Evolutionary conservation across 345 rosid genomes (phyloP).

Genomic region (Gossypium raimondii): DNA sequence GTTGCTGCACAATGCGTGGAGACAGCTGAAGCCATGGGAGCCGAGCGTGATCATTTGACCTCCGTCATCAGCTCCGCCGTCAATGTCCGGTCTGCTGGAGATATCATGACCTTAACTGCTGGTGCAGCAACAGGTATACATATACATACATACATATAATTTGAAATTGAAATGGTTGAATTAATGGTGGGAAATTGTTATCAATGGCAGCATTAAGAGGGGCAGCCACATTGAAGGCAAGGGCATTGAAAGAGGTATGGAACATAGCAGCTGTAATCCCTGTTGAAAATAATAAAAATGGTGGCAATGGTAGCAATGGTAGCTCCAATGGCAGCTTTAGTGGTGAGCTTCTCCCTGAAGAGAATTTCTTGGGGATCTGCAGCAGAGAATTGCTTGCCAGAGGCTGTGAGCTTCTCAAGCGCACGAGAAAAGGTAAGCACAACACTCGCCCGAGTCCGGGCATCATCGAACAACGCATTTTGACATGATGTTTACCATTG

Average conservation of each 20-base stretch:
- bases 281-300: slow-evolving; percentile 46
- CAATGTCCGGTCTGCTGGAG: slow-evolving; percentile 74
- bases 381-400: slow-evolving; percentile 82
- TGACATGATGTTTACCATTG: neutral
- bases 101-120: slow-evolving; percentile 84
- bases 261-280: slow-evolving; percentile 92
- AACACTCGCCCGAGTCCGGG: neutral
- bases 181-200: neutral
- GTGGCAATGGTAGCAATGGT: slow-evolving; percentile 50
- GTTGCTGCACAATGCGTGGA: slow-evolving; percentile 92
- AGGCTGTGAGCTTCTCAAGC: slow-evolving; percentile 92
- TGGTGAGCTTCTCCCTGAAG: slow-evolving; percentile 83
- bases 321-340: slow-evolving; percentile 77
- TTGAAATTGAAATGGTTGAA: neutral
- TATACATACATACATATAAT: neutral
- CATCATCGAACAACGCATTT: neutral
- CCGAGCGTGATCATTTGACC: slow-evolving; percentile 77
- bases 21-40: slow-evolving; percentile 86
- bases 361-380: slow-evolving; percentile 79
- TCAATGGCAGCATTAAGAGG: slow-evolving; percentile 60
- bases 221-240: slow-evolving; percentile 81
- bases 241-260: slow-evolving; percentile 87
- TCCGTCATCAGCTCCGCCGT: slow-evolving; percentile 80
- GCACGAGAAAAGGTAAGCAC: slow-evolving; percentile 78
- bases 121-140: slow-evolving; percentile 78